Percentiles rank a stretch among this genome's conserved stretches.
These are phyloP conservation scores for Aquilaria agallochum DNA, from an alignment of 441 rosid species.

Conservation along the genomic window DNA sequence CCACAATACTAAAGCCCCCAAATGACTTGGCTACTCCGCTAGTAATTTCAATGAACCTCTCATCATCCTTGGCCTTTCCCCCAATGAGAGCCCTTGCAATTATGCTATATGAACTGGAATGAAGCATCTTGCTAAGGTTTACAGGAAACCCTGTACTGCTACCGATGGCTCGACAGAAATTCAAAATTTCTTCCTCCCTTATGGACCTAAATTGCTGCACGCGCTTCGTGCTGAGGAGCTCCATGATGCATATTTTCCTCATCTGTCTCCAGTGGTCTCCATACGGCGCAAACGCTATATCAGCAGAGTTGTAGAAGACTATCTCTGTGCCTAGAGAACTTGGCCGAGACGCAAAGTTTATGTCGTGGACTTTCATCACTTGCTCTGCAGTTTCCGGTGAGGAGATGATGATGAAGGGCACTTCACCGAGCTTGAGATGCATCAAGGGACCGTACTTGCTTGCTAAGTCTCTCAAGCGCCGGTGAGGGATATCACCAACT, in stretches of 20 bases:
- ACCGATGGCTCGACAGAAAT: background rate
- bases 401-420: no score
- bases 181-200: conserved; percentile 9
- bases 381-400: no score
- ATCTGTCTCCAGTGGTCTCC: conserved; percentile 1
- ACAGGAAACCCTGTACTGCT: background rate
- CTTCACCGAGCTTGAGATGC: no score
- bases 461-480: no score
- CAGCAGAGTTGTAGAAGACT: background rate
- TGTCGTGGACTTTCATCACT: no score
- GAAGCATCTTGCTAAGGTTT: conserved; percentile 7
- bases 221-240: background rate
- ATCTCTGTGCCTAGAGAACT: background rate
- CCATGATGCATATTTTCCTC: background rate
- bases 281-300: conserved; percentile 2
- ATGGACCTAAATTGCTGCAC: background rate
- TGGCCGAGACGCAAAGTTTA: background rate
- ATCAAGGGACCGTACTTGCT: no score
- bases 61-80: conserved; percentile 9
- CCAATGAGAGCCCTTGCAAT: conserved; percentile 26
- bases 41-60: conserved; percentile 9
- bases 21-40: background rate
- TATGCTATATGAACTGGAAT: conserved; percentile 12
- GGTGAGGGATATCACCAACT: no score
- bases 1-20: conserved; percentile 21